Evolutionary conservation across 108 stramenopile species (phyloP).

Genomic region (Nitzschia sp.): DNA sequence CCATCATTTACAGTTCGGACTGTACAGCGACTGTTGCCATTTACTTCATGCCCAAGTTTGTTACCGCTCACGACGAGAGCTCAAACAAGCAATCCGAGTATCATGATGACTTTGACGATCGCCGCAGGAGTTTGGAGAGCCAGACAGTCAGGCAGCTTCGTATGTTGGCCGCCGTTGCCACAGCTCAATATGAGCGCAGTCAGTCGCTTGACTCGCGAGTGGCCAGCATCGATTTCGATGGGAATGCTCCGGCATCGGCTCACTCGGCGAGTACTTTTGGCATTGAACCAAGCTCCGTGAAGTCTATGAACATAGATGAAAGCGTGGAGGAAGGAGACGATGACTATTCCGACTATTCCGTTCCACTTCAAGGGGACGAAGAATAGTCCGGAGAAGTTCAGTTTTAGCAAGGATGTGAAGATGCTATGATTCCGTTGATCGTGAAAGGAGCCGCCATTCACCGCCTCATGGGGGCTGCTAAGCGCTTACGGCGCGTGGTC

Average conservation of each 20-base stretch:
- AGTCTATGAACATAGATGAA: too few relatives aligned
- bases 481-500: conserved; percentile 25
- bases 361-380: too few relatives aligned
- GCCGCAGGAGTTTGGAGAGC: not conserved
- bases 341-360: too few relatives aligned
- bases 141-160: not conserved
- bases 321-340: too few relatives aligned
- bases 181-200: not conserved
- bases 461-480: conserved; percentile 20
- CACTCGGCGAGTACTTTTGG: too few relatives aligned
- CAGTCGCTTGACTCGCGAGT: too few relatives aligned
- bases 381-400: too few relatives aligned
- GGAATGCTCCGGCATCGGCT: too few relatives aligned
- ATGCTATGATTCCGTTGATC: conserved; percentile 47
- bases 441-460: conserved; percentile 47
- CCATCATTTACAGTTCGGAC: conserved; percentile 4
- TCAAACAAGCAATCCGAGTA: conserved; percentile 4
- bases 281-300: too few relatives aligned
- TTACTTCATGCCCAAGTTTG: conserved; percentile 25
- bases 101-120: too few relatives aligned
- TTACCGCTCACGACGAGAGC: not conserved
- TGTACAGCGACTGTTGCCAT: conserved; percentile 3
- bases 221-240: too few relatives aligned
- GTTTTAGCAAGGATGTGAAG: too few relatives aligned
- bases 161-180: not conserved